Percentiles rank a stretch among this genome's conserved stretches.
phyloP scores from a whole-genome alignment of 2,329 filamentous ascomycete genomes.

The Sarocladium kiliense region DNA sequence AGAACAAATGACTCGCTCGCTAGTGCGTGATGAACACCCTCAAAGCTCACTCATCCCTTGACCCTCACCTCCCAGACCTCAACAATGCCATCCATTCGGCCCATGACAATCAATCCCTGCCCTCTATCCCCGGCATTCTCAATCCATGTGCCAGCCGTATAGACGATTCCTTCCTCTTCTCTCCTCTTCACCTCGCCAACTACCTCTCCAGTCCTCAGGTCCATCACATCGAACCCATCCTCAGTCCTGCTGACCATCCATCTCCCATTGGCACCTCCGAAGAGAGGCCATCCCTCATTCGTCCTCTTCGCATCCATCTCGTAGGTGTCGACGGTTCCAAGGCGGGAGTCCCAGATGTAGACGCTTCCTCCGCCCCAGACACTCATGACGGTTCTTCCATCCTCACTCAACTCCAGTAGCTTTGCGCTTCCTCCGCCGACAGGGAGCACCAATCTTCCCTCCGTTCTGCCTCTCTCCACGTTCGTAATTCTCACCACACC shows the following conservation, averaged over 20 bases:
- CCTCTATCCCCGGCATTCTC: constrained; percentile 19
- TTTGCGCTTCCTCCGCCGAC: constrained; percentile 14
- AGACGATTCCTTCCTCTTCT: not conserved
- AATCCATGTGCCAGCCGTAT: not conserved
- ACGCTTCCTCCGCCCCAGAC: constrained; percentile 32
- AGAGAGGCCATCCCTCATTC: constrained; percentile 35
- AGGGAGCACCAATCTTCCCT: constrained; percentile 27
- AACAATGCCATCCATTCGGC: constrained; percentile 3
- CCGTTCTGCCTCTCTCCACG: constrained; percentile 25
- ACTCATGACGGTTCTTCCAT: constrained; percentile 28
- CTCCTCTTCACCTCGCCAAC: constrained; percentile 19
- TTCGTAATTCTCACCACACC: constrained; percentile 32
- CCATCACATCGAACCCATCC: constrained; percentile 35
- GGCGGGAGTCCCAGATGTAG: constrained; percentile 30
- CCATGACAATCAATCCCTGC: constrained; percentile 11
- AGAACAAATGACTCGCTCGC: not conserved
- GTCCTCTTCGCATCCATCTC: constrained; percentile 26
- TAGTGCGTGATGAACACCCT: too few species aligned
- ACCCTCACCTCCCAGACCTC: constrained; percentile 2
- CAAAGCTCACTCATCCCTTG: not conserved
- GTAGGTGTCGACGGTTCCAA: constrained; percentile 25
- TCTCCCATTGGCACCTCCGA: constrained; percentile 31
- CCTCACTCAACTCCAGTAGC: constrained; percentile 26
- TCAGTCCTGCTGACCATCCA: constrained; percentile 35
- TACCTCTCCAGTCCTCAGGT: constrained; percentile 27